Evolutionary conservation across 1,284 basidiomycete species (phyloP), one percentile per base, ranked within the genome.

Genomic region (Tremellales sp.): DNA sequence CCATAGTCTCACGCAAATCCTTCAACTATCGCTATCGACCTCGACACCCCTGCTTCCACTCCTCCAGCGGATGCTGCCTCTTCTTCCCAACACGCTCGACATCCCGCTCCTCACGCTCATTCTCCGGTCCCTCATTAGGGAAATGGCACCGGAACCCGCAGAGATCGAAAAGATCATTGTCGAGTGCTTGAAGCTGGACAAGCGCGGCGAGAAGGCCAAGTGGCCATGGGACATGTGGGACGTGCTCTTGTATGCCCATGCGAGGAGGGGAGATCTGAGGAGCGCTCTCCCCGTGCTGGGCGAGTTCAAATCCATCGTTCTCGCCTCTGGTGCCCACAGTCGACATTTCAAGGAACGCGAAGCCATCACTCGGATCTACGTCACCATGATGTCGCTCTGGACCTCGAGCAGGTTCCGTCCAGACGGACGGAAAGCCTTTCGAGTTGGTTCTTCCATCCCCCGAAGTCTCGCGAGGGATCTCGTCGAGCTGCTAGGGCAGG

Each of bases 61-160:
- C 14, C 45, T 50, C 13, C 50, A 49, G 10, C n/a, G 14, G 6
- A 32, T 58, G 12, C 29, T 60, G 34, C 58, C 53, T 2, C 31
- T 48, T 14, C 34, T 55, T 21, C 52, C 58, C 25, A 57, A 65
- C 18, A 46, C 51, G 37, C 49, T 65, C 8, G 62, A 63, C 33
- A 47, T 62, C 19, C 57, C 56, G 29, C 52, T 65, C 13, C 56
- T 65, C 24, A 57, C 52, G 24, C 35, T 59, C 9, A 47, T 65
- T 8, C 21, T 53, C 5, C 33, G 47, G 14, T 40, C 45, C 0
- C 29, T 56, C 6, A 47, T 54, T 4, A 27, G 27, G 2, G 51
- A 52, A 37, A 47, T 46, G 1, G 25, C 21, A 7, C 45, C 48
- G 9, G 32, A 43, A 2, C 48, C 53, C 2, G 36, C n/a, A 2